Conservation (phyloP, 768 basidiomycete species). For the Dioszegia aurantiaca region DNA sequence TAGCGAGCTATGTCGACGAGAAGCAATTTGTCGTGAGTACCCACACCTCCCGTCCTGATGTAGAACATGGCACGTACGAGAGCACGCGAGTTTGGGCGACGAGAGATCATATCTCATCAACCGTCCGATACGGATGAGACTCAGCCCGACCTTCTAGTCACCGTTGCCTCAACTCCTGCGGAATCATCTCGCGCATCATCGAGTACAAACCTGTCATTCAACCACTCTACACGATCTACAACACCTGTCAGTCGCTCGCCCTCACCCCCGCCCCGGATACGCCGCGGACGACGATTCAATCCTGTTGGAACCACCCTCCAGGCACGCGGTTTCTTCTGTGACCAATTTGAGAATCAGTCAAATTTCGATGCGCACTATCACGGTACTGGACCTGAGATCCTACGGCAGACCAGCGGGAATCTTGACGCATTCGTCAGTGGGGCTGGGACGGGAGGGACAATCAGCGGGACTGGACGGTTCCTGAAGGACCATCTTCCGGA, state of each 20-base stretch:
- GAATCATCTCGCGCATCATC: conserved; percentile 51
- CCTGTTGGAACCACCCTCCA: not conserved
- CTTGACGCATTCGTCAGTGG: conserved; percentile 85
- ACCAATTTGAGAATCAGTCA: conserved; percentile 95
- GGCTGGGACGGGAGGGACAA: conserved; percentile 91
- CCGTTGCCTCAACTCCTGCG: conserved; percentile 31
- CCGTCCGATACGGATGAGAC: conserved; percentile 10
- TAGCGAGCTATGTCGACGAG: conserved; percentile 89
- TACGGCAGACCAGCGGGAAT: conserved; percentile 81
- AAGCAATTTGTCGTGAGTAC: conserved; percentile 58
- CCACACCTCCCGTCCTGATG: conserved; percentile 53
- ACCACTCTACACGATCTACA: not conserved
- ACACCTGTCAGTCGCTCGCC: conserved; percentile 31
- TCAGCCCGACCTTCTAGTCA: conserved; percentile 33
- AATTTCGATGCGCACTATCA: conserved; percentile 85
- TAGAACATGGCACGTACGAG: conserved; percentile 86
- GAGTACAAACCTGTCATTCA: not conserved
- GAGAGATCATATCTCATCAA: conserved; percentile 41
- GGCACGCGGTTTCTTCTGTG: conserved; percentile 80
- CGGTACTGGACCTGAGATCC: conserved; percentile 92
- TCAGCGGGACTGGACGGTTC: conserved; percentile 77
- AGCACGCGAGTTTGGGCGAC: conserved; percentile 68
- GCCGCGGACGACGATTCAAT: not conserved
- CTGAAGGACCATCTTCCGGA: conserved; percentile 71
- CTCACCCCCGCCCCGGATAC: conserved; percentile 53